Evolutionary conservation across 2,329 filamentous ascomycete genomes (phyloP).

Genomic region (Ascochyta fabae): DNA sequence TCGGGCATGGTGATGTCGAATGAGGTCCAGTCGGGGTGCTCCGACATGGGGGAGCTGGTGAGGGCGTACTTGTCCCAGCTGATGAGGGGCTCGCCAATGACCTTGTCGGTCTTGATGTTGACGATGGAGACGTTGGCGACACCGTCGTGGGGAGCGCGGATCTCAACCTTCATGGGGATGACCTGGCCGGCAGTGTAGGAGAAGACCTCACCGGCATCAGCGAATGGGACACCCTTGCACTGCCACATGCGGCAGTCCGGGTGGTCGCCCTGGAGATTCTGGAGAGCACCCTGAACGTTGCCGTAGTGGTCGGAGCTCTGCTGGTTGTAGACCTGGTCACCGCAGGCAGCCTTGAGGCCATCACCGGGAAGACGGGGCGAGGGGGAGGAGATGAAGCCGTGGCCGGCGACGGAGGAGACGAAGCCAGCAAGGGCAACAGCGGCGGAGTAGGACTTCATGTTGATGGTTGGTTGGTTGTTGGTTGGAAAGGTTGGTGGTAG

Average conservation of each 20-base stretch:
- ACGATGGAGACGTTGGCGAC: constrained; percentile 66
- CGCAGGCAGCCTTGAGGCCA: constrained; percentile 61
- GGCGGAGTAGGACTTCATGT: constrained; percentile 54
- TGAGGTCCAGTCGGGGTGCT: constrained; percentile 52
- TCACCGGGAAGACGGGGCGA: constrained; percentile 57
- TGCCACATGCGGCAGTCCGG: constrained; percentile 62
- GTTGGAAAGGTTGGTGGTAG: constrained; percentile 25
- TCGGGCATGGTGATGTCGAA: constrained; percentile 64
- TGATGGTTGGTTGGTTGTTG: constrained; percentile 30
- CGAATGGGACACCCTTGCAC: constrained; percentile 66
- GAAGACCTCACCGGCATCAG: constrained; percentile 59
- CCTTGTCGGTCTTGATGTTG: constrained; percentile 58
- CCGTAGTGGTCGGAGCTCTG: constrained; percentile 62
- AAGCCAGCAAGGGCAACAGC: constrained; percentile 53
- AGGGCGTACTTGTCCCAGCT: constrained; percentile 64
- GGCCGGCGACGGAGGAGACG: constrained; percentile 57
- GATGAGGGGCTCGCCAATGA: constrained; percentile 62
- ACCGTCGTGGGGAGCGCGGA: constrained; percentile 62
- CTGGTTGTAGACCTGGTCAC: constrained; percentile 61
- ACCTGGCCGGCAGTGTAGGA: constrained; percentile 59
- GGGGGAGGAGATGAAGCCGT: constrained; percentile 61
- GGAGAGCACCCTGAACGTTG: constrained; percentile 63
- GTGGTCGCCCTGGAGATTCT: constrained; percentile 54
- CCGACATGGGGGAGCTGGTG: constrained; percentile 51
- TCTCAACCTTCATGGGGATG: constrained; percentile 55